A percentile compares a stretch with the other conserved stretches of the same genome.
These are phyloP conservation scores for Colletotrichum eleusines DNA, from an alignment of 2,329 filamentous ascomycete species.

Conservation along the genomic window DNA sequence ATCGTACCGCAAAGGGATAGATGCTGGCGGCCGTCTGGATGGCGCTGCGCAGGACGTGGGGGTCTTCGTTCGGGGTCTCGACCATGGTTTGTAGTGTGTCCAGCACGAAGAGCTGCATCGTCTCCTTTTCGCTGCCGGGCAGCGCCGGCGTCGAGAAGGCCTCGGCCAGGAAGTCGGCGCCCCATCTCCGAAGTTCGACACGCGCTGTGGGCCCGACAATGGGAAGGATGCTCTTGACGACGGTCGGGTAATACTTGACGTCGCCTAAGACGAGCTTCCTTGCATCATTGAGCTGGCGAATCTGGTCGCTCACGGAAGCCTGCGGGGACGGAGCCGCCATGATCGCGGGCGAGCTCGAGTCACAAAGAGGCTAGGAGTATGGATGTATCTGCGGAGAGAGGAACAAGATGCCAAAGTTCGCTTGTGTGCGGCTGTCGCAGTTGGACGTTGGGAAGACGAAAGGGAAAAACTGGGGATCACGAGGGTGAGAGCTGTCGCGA, in stretches of 20 bases:
- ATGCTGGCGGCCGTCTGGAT: conserved; percentile 92
- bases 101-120: conserved; percentile 80
- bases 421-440: not conserved
- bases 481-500: conserved; percentile 39
- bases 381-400: not conserved
- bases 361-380: conserved; percentile 16
- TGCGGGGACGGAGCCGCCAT: conserved; percentile 64
- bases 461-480: conserved; percentile 18
- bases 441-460: not conserved
- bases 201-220: conserved; percentile 82
- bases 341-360: conserved; percentile 44
- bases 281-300: conserved; percentile 89
- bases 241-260: conserved; percentile 88
- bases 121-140: conserved; percentile 81
- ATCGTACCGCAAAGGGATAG: conserved; percentile 90
- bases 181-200: conserved; percentile 92
- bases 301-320: conserved; percentile 77
- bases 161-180: conserved; percentile 94
- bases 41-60: conserved; percentile 83
- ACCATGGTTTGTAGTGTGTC: conserved; percentile 79
- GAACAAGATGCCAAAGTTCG: not conserved
- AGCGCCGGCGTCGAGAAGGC: conserved; percentile 94
- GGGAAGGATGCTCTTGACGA: conserved; percentile 92
- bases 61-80: conserved; percentile 80
- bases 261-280: conserved; percentile 91